These are phyloP conservation scores for Chlorella variabilis DNA, from an alignment of 163 green algal genomes.

Conservation along the genomic window DNA sequence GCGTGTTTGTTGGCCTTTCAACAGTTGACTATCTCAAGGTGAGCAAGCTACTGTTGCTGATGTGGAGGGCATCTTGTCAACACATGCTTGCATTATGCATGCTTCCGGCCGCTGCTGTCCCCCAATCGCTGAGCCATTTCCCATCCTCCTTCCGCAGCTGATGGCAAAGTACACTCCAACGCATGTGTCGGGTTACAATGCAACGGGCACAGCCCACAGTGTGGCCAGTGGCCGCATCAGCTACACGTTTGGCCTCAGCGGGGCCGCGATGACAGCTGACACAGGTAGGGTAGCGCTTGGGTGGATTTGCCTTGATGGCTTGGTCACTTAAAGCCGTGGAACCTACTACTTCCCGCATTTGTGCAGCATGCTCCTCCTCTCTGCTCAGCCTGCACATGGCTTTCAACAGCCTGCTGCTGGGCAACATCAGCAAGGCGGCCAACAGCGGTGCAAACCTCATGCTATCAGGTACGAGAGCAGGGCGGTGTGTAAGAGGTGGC, in stretches of 20 bases:
- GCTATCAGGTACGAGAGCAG: conserved; percentile 37
- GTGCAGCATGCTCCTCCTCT: conserved; percentile 83
- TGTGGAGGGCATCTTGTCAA: too few relatives aligned
- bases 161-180: conserved; percentile 30
- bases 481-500: too few relatives aligned
- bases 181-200: conserved; percentile 56
- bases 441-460: conserved; percentile 77
- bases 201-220: conserved; percentile 63
- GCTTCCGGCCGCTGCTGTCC: too few relatives aligned
- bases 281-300: too few relatives aligned
- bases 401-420: conserved; percentile 26
- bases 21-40: conserved; percentile 51
- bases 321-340: too few relatives aligned
- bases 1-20: conserved; percentile 62
- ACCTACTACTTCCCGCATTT: not conserved
- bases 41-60: not conserved
- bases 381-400: conserved; percentile 72
- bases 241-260: conserved; percentile 64
- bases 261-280: conserved; percentile 76
- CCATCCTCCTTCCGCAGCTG: conserved; percentile 25
- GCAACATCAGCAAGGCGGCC: conserved; percentile 46
- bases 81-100: not conserved
- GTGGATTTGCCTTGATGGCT: too few relatives aligned
- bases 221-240: conserved; percentile 64
- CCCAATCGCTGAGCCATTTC: too few relatives aligned